A percentile compares a stretch with the other conserved stretches of the same genome.
Evolutionary conservation across 2,329 filamentous ascomycete species (phyloP).

Genomic region (Pseudomassariella vexata): DNA sequence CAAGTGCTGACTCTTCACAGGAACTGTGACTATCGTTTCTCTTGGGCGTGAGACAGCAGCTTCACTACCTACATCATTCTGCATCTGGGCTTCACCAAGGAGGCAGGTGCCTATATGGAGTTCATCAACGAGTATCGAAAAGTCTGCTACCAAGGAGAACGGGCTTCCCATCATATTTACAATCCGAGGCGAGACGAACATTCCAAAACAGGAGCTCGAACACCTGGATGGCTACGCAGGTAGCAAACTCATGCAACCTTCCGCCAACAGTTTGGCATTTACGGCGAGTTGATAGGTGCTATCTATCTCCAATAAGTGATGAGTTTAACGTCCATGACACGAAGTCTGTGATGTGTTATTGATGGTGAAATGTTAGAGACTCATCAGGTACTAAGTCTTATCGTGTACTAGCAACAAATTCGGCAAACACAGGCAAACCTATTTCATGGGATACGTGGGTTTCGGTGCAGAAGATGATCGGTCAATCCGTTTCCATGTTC

Average conservation of each 20-base stretch:
- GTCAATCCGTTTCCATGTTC: no score
- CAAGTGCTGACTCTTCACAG: conserved; percentile 20
- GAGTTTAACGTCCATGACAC: no score
- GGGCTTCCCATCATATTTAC: conserved; percentile 77
- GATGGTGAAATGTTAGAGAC: no score
- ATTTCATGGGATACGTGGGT: conserved; percentile 74
- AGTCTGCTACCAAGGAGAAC: conserved; percentile 53
- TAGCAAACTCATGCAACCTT: conserved; percentile 65
- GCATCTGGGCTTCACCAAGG: conserved; percentile 67
- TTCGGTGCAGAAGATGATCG: conserved; percentile 60
- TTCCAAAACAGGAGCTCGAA: conserved; percentile 62
- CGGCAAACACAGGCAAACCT: conserved; percentile 69
- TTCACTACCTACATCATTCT: conserved; percentile 76
- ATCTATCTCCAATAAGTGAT: conserved; percentile 77
- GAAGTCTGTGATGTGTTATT: no score
- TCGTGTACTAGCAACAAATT: no score
- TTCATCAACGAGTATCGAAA: conserved; percentile 69
- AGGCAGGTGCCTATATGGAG: conserved; percentile 72
- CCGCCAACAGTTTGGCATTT: conserved; percentile 74
- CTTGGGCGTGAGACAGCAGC: conserved; percentile 71
- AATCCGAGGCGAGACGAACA: conserved; percentile 68
- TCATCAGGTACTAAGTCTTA: no score
- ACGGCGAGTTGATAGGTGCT: conserved; percentile 64
- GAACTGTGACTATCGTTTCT: conserved; percentile 71
- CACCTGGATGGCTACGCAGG: conserved; percentile 69